phyloP scores from a whole-genome alignment of 2,329 filamentous ascomycete genomes.

The Clonostachys sp. region DNA sequence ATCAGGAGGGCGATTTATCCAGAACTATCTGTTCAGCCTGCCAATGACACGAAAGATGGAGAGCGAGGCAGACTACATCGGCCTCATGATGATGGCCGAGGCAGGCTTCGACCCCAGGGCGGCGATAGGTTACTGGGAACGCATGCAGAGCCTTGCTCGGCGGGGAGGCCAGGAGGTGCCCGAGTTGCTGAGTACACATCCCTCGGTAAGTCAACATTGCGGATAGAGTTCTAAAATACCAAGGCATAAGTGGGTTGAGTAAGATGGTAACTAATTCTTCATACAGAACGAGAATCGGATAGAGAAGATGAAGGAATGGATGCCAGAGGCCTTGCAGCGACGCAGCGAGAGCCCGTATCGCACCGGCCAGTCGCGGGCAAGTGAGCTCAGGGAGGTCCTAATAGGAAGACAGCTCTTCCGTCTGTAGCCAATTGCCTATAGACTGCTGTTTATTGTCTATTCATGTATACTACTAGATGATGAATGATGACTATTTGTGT shows the following conservation, averaged over 20 bases:
- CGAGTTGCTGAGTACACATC: constrained; percentile 74
- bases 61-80: constrained; percentile 76
- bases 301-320: constrained; percentile 60
- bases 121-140: constrained; percentile 61
- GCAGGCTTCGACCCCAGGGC: constrained; percentile 70
- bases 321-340: constrained; percentile 52
- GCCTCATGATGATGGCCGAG: constrained; percentile 77
- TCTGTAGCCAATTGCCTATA: too few species aligned
- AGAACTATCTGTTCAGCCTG: constrained; percentile 60
- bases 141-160: constrained; percentile 53
- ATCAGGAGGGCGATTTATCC: constrained; percentile 36
- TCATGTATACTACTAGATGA: too few species aligned
- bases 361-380: constrained; percentile 43
- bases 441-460: too few species aligned
- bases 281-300: constrained; percentile 55
- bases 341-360: constrained; percentile 47
- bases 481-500: too few species aligned
- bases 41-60: constrained; percentile 70
- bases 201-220: constrained; percentile 46
- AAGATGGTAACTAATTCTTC: not conserved
- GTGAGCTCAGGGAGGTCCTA: constrained; percentile 45
- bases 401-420: constrained; percentile 3
- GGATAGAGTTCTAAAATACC: too few species aligned
- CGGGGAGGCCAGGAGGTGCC: constrained; percentile 45
- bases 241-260: not conserved